These are phyloP conservation scores for Candida wancherniae DNA, from an alignment of 805 yeast genomes.

Conservation along the genomic window DNA sequence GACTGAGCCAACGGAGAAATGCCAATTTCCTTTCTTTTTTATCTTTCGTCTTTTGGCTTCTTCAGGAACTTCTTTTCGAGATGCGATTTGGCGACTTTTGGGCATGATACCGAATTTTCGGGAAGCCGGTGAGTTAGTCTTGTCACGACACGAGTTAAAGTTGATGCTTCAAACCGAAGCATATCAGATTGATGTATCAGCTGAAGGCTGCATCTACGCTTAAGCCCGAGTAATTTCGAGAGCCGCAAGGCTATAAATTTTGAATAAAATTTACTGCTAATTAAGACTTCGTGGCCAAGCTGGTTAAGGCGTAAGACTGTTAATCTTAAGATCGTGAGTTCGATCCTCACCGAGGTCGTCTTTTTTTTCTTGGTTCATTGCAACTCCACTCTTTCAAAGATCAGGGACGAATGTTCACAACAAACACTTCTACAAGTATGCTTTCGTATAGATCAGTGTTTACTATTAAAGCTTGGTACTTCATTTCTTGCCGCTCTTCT, in stretches of 20 bases:
- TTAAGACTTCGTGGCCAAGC: constrained; percentile 20
- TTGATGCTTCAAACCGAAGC: too few relatives aligned
- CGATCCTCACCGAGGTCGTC: constrained; percentile 20
- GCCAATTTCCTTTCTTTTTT: too few relatives aligned
- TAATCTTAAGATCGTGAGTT: constrained; percentile 21
- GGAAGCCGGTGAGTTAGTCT: too few relatives aligned
- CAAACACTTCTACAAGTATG: constrained; percentile 11
- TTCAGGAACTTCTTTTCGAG: too few relatives aligned
- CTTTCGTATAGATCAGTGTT: constrained; percentile 22
- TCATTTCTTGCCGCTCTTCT: constrained; percentile 60
- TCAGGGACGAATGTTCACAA: not conserved
- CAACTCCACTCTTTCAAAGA: not conserved
- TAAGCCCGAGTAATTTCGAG: too few relatives aligned
- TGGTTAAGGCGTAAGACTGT: constrained; percentile 22
- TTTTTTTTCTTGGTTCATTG: constrained; percentile 3
- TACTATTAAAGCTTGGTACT: not conserved
- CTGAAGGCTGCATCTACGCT: too few relatives aligned
- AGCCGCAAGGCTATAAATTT: not conserved
- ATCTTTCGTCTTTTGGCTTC: too few relatives aligned
- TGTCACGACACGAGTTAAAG: too few relatives aligned
- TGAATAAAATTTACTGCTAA: not conserved
- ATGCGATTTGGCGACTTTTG: too few relatives aligned
- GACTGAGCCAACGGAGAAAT: too few relatives aligned
- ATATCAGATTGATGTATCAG: too few relatives aligned
- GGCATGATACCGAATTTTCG: too few relatives aligned